phyloP scores from a whole-genome alignment of 768 basidiomycete genomes.

The Lepiota brunneoincarnata region DNA sequence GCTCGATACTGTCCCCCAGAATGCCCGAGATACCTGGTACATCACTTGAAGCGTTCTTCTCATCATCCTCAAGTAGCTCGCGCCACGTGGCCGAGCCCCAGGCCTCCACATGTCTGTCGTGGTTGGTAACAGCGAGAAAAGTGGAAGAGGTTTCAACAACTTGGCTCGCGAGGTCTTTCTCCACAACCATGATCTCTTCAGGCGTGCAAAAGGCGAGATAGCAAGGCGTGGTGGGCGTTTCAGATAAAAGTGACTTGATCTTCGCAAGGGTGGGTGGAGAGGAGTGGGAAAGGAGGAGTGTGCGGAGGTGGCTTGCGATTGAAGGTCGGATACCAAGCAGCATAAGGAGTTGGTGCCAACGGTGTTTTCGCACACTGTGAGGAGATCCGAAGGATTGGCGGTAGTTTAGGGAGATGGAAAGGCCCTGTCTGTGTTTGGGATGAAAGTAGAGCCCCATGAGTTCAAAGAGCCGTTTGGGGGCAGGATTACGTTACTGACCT shows the following conservation, averaged over 20 bases:
- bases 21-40: slow-evolving; percentile 16
- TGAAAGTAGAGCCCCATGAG: background rate
- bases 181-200: slow-evolving; percentile 25
- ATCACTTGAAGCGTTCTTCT: background rate
- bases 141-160: slow-evolving; percentile 16
- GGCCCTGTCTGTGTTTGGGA: slow-evolving; percentile 22
- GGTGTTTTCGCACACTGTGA: slow-evolving; percentile 20
- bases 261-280: slow-evolving; percentile 22
- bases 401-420: slow-evolving; percentile 38
- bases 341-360: slow-evolving; percentile 27
- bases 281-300: slow-evolving; percentile 27
- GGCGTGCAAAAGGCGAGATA: slow-evolving; percentile 37
- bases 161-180: slow-evolving; percentile 30
- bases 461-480: background rate
- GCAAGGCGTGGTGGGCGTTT: slow-evolving; percentile 23
- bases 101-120: slow-evolving; percentile 27
- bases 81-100: slow-evolving; percentile 20
- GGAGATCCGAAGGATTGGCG: slow-evolving; percentile 21
- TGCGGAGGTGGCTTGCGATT: slow-evolving; percentile 29
- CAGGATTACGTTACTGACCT: slow-evolving; percentile 18
- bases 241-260: slow-evolving; percentile 17
- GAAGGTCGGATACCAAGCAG: slow-evolving; percentile 30
- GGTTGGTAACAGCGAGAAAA: slow-evolving; percentile 35
- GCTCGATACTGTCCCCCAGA: slow-evolving; percentile 31
- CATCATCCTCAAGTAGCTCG: slow-evolving; percentile 14